Conservation (phyloP, 768 basidiomycete genomes). For the Arthromyces matolae region DNA sequence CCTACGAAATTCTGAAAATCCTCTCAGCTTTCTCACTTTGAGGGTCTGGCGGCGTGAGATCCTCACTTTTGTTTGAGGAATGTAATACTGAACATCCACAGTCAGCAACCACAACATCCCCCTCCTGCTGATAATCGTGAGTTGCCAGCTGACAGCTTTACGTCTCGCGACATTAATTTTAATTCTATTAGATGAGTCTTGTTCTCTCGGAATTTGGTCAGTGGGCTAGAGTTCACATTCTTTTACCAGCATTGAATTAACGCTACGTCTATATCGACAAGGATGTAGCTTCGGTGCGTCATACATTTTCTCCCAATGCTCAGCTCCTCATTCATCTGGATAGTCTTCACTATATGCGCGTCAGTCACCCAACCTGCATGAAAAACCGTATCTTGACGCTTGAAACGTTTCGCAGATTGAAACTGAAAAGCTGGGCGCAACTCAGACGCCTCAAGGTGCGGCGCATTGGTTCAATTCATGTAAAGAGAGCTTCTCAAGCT, state of each 20-base stretch:
- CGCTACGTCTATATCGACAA: slow-evolving; percentile 16
- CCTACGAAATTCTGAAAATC: slow-evolving; percentile 1
- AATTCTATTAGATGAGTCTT: slow-evolving; percentile 37
- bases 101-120: slow-evolving; percentile 47
- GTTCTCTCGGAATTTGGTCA: slow-evolving; percentile 51
- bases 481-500: slow-evolving; percentile 1
- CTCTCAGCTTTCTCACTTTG: slow-evolving; percentile 37
- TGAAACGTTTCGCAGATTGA: slow-evolving; percentile 30
- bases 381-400: not conserved
- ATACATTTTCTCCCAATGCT: not conserved
- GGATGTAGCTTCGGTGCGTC: slow-evolving; percentile 41
- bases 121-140: slow-evolving; percentile 41
- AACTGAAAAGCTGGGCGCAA: slow-evolving; percentile 40
- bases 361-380: slow-evolving; percentile 26
- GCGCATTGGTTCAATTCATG: not conserved
- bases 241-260: not conserved
- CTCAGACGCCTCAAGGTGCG: slow-evolving; percentile 42
- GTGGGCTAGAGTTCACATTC: slow-evolving; percentile 9
- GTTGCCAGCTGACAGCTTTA: slow-evolving; percentile 11
- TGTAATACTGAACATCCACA: too few relatives aligned
- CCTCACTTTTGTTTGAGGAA: too few relatives aligned
- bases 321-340: not conserved
- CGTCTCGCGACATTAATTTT: not conserved
- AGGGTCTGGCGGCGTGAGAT: slow-evolving; percentile 42
- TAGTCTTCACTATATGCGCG: slow-evolving; percentile 48